A percentile compares a stretch with the other conserved stretches of the same genome.
phyloP scores from a whole-genome alignment of 345 rosid species.

The Ceriops tagal region DNA sequence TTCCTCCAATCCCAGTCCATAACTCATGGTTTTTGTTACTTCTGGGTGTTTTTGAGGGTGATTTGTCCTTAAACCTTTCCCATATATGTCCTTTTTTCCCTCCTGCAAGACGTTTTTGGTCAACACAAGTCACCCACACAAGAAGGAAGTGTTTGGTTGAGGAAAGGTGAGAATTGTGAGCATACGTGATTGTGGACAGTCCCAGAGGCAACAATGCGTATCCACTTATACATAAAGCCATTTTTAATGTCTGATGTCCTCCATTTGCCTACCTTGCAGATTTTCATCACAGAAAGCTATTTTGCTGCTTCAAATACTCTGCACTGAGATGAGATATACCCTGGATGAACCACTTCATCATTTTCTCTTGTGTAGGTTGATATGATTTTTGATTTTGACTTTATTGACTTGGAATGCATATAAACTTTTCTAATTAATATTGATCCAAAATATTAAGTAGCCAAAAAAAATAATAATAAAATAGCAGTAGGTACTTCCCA shows the following conservation, averaged over 20 bases:
- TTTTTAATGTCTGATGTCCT: constrained; percentile 33
- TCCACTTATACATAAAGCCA: constrained; percentile 18
- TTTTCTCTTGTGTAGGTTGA: constrained; percentile 36
- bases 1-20: background rate
- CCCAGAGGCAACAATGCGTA: constrained; percentile 17
- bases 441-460: constrained; percentile 4
- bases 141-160: constrained; percentile 10
- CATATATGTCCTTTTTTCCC: background rate
- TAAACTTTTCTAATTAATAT: background rate
- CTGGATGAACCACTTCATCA: constrained; percentile 40
- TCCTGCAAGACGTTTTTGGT: background rate
- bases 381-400: constrained; percentile 15
- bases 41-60: background rate
- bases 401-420: constrained; percentile 11
- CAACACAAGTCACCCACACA: background rate
- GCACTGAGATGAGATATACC: constrained; percentile 43
- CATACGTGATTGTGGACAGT: constrained; percentile 24
- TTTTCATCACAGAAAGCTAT: constrained; percentile 41
- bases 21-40: background rate
- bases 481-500: background rate
- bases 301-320: constrained; percentile 45
- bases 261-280: constrained; percentile 45
- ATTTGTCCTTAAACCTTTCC: background rate
- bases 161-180: constrained; percentile 34
- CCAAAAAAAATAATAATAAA: background rate